These are phyloP conservation scores for Erodium maritimum DNA, from an alignment of 345 rosid genomes.

Conservation along the genomic window DNA sequence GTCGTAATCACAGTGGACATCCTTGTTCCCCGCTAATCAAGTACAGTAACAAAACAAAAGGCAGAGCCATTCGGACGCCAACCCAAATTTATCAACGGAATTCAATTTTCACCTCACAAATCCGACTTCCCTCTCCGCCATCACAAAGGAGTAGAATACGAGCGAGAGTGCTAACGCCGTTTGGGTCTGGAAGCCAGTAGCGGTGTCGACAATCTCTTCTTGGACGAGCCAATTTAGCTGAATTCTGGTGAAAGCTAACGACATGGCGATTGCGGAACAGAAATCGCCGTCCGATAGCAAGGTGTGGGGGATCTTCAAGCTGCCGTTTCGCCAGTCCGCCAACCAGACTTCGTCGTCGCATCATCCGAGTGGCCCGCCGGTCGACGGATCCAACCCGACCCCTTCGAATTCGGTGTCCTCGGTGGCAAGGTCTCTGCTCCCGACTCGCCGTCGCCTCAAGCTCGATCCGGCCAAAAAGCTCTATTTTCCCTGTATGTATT, in stretches of 20 bases:
- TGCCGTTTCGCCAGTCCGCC: conserved; percentile 52
- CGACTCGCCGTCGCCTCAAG: conserved; percentile 64
- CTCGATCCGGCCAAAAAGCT: conserved; percentile 86
- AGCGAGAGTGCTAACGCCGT: no score
- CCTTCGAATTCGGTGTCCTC: conserved; percentile 60
- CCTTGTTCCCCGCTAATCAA: conserved; percentile 8
- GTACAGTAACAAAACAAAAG: background rate
- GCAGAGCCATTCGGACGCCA: conserved; percentile 15
- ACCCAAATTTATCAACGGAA: conserved; percentile 2
- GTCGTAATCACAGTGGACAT: background rate
- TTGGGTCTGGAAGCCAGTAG: no score
- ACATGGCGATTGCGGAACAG: conserved; percentile 68
- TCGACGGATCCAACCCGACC: conserved; percentile 44
- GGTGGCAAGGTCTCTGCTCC: conserved; percentile 73
- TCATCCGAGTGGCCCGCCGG: conserved; percentile 24
- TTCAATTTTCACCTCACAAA: background rate
- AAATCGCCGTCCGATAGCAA: conserved; percentile 43
- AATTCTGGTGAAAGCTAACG: background rate
- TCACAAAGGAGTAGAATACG: no score
- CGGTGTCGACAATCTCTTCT: no score
- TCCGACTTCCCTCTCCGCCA: no score
- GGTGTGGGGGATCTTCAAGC: conserved; percentile 78
- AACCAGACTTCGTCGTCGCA: conserved; percentile 27
- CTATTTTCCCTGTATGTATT: conserved; percentile 69
- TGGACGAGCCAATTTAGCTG: background rate